Base-by-base conservation (phyloP, 2,329 filamentous ascomycete species). In the Ophiocordyceps robertsii region DNA sequence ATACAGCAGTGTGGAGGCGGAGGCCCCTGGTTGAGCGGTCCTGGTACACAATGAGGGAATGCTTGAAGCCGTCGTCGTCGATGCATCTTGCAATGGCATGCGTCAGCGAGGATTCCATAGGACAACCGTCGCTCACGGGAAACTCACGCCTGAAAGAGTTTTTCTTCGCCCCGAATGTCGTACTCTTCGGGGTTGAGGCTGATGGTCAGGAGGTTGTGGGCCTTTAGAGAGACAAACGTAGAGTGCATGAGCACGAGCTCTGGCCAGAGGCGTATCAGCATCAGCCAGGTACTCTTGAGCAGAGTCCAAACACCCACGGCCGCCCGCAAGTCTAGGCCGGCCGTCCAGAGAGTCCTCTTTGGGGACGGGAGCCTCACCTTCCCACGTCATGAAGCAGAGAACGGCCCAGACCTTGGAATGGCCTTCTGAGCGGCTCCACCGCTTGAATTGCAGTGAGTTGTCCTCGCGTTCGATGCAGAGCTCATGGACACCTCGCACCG, bases 181-280 rank as follows among this genome's bases (percentile, higher is more conserved):
- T 65, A 69, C 44, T 79, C 74, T 8, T 62, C 57, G 2, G 64
- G 60, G 31, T 63, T 55, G 16, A 77, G 52, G 10, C 59, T 56
- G 8, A 68, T 39, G 0, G 70, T 73, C 37, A 67, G 53, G 12
- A 53, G 54, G 45, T 69, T 74, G 2, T 68, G 63, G 13, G 66
- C 64, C 51, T 79, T 80, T 42, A 80, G 63, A 1, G 69, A 68
- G 14, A 76, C 57, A 49, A 80, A 79, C 0, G 70, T 68, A 49
- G 68, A 73, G 50, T 79, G 72, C 47, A 78, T 73, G 1, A 80
- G 62, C 2, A 76, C 70, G 58, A 80, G 66, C 54, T 77, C 76
- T 79, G n/a, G 30, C 16, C 30, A 19, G 19, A 41, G 6, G 21
- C 24, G 24, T 27, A 27, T 27, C 24, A 4, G 33, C 6, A 14